These are phyloP conservation scores for Linnemannia schmuckeri DNA, from an alignment of 192 early-diverging fungal species.

Conservation along the genomic window DNA sequence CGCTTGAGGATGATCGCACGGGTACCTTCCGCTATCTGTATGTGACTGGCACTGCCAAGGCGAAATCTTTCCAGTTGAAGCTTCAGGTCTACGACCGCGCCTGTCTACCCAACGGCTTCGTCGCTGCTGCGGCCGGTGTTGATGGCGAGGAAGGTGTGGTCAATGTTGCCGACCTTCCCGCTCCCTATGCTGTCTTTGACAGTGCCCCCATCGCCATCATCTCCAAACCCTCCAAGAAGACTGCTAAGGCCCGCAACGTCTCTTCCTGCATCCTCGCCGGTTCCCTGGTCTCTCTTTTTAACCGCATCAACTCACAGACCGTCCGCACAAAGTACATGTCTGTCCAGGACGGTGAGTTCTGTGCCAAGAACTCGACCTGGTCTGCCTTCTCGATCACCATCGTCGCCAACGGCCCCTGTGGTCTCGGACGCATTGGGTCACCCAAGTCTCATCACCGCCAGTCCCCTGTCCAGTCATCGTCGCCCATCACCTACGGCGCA, in stretches of 20 bases:
- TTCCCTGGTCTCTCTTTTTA: conserved; percentile 86
- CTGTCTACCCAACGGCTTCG: conserved; percentile 45
- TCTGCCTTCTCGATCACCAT: conserved; percentile 71
- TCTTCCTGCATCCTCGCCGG: conserved; percentile 83
- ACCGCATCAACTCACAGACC: conserved; percentile 93
- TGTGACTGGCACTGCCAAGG: conserved; percentile 84
- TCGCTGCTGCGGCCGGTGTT: conserved; percentile 17
- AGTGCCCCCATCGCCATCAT: conserved; percentile 86
- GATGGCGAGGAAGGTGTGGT: conserved; percentile 16
- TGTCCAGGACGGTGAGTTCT: conserved; percentile 68
- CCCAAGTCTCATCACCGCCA: conserved; percentile 41
- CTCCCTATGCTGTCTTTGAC: conserved; percentile 73
- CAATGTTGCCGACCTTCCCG: conserved; percentile 41
- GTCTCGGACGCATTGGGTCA: conserved; percentile 10
- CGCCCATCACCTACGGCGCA: conserved; percentile 78
- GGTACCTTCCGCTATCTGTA: conserved; percentile 83
- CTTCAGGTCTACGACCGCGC: conserved; percentile 69
- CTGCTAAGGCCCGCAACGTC: conserved; percentile 83
- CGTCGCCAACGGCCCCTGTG: conserved; percentile 53
- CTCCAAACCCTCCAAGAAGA: conserved; percentile 95
- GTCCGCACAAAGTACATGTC: conserved; percentile 89
- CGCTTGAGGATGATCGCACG: conserved; percentile 65
- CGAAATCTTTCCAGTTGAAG: conserved; percentile 81
- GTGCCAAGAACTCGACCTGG: conserved; percentile 74
- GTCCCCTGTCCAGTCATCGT: conserved; percentile 29